Conservation (phyloP, 768 basidiomycete genomes). For the Trametes villosa region DNA sequence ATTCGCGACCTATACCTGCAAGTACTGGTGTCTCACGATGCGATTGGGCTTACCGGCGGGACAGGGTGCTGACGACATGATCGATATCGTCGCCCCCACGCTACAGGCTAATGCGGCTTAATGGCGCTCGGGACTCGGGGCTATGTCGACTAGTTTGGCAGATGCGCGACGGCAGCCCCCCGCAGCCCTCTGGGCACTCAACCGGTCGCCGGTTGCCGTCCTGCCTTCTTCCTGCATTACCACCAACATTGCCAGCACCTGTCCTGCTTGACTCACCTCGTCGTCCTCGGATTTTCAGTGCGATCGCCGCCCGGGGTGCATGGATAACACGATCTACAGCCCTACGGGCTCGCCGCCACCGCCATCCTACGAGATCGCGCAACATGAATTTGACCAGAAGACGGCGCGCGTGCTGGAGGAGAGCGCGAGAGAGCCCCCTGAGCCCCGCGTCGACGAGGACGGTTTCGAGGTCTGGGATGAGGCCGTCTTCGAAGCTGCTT, state of each 20-base stretch:
- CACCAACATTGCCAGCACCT: neutral
- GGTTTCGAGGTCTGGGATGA: conserved; percentile 57
- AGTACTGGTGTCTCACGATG: neutral
- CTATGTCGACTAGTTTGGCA: conserved; percentile 11
- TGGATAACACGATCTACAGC: conserved; percentile 21
- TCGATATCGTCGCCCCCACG: conserved; percentile 12
- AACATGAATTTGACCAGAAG: conserved; percentile 56
- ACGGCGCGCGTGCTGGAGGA: conserved; percentile 45
- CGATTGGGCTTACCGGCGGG: neutral
- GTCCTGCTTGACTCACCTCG: neutral
- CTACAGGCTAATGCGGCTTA: conserved; percentile 2
- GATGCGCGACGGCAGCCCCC: conserved; percentile 1
- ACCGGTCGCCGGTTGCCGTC: neutral
- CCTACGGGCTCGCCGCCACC: conserved; percentile 36
- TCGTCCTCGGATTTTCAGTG: neutral
- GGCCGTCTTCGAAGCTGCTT: conserved; percentile 40
- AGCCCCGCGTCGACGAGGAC: conserved; percentile 33
- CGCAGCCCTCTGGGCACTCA: neutral
- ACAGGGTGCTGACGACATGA: conserved; percentile 9
- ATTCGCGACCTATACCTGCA: no score
- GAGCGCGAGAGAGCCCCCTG: conserved; percentile 41
- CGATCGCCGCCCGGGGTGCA: neutral
- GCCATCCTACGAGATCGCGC: conserved; percentile 46
- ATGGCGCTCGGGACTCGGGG: conserved; percentile 18
- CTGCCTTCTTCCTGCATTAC: neutral